Conservation (phyloP, 306 rosid species). For the Clitoria ternatea region DNA sequence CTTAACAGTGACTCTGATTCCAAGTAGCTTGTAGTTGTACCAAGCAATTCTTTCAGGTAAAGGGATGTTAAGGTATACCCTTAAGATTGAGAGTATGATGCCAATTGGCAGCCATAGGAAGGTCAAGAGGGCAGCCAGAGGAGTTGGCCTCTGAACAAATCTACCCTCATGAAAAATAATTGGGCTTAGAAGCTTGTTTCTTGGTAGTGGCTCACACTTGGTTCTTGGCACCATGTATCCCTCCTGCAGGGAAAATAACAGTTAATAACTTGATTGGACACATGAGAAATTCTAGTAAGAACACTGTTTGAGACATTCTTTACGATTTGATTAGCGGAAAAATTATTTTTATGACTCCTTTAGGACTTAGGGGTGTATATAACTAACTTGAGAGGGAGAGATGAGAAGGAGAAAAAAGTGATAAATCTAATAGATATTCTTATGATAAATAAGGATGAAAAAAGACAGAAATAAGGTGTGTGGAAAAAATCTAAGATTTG, state of each 20-base stretch:
- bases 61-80: constrained; percentile 76
- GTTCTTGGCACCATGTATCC: constrained; percentile 71
- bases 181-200: constrained; percentile 74
- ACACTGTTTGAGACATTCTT: background rate
- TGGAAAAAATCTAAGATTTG: background rate
- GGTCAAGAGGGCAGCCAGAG: constrained; percentile 55
- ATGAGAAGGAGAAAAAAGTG: background rate
- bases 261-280: background rate
- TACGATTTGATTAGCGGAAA: background rate
- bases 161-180: constrained; percentile 91
- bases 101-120: constrained; percentile 90
- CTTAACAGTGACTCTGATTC: constrained; percentile 62
- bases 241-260: constrained; percentile 50
- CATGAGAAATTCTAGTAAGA: background rate
- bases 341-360: background rate
- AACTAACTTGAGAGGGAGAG: background rate
- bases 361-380: background rate
- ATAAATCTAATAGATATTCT: no score
- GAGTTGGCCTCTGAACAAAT: constrained; percentile 81
- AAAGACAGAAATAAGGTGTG: background rate
- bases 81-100: constrained; percentile 57
- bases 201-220: constrained; percentile 57
- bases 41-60: constrained; percentile 67
- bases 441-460: background rate
- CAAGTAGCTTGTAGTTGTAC: constrained; percentile 68